Evolutionary conservation across 208 protist genomes (phyloP).

Genomic region (Acanthamoeba rhysodes): DNA sequence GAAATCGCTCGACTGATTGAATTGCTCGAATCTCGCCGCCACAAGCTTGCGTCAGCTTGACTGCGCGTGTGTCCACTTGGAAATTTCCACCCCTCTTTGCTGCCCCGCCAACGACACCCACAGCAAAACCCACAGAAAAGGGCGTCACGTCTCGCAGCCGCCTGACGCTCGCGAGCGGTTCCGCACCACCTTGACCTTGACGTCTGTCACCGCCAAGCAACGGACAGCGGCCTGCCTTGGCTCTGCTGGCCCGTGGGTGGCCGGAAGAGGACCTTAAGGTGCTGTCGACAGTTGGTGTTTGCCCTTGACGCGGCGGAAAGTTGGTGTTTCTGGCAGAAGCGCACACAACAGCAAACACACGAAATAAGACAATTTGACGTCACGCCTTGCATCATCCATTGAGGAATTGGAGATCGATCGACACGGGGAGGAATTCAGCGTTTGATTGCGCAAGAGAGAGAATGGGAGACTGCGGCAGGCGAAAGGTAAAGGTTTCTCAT

Average conservation of each 20-base stretch:
- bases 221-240: too few species aligned
- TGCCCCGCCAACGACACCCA: too few species aligned
- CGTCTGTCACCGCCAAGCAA: too few species aligned
- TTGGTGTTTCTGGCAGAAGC: neutral
- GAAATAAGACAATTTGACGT: neutral
- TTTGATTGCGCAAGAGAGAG: neutral
- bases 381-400: neutral
- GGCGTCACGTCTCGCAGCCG: too few species aligned
- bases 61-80: neutral
- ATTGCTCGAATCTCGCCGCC: too few species aligned
- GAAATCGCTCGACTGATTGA: neutral
- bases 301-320: neutral
- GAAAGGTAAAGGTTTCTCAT: neutral
- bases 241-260: too few species aligned
- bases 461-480: neutral
- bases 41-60: neutral
- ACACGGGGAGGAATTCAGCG: neutral
- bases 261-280: too few species aligned
- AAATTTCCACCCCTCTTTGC: neutral
- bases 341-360: neutral
- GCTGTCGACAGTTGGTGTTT: neutral
- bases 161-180: too few species aligned
- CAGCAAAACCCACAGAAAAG: too few species aligned
- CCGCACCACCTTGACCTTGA: too few species aligned
- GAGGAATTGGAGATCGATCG: neutral